These are phyloP conservation scores for Kodamaea sp. DNA, from an alignment of 1,139 yeast species.

Conservation along the genomic window DNA sequence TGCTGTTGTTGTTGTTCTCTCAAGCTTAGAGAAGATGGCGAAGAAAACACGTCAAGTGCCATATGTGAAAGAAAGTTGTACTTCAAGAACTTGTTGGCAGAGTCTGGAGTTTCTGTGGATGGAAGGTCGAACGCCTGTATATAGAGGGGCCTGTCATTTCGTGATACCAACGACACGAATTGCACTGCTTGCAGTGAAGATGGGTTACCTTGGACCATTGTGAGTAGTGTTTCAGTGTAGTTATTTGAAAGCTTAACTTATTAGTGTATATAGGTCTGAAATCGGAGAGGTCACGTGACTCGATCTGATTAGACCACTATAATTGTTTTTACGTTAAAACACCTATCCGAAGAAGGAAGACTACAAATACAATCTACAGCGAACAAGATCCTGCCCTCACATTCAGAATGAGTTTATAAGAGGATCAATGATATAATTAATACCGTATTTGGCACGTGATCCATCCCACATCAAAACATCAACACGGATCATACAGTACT, in stretches of 20 bases:
- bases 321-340: no score
- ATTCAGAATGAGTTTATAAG: no score
- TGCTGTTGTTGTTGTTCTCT: slow-evolving; percentile 40
- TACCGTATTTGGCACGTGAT: no score
- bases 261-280: no score
- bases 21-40: slow-evolving; percentile 46
- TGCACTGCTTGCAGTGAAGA: slow-evolving; percentile 19
- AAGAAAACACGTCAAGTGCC: slow-evolving; percentile 64
- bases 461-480: no score
- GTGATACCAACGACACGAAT: slow-evolving; percentile 55
- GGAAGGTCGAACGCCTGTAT: slow-evolving; percentile 50
- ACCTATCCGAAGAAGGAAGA: no score
- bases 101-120: slow-evolving; percentile 11
- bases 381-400: no score
- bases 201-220: background rate
- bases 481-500: no score
- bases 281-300: no score
- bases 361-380: no score
- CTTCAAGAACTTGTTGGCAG: slow-evolving; percentile 50
- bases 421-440: no score
- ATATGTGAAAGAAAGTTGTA: slow-evolving; percentile 66
- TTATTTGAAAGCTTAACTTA: background rate
- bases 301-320: no score
- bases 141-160: slow-evolving; percentile 60
- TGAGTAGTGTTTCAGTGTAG: background rate